Base-by-base conservation (phyloP, 106 monocot genomes). In the Cymbidium sinense region DNA sequence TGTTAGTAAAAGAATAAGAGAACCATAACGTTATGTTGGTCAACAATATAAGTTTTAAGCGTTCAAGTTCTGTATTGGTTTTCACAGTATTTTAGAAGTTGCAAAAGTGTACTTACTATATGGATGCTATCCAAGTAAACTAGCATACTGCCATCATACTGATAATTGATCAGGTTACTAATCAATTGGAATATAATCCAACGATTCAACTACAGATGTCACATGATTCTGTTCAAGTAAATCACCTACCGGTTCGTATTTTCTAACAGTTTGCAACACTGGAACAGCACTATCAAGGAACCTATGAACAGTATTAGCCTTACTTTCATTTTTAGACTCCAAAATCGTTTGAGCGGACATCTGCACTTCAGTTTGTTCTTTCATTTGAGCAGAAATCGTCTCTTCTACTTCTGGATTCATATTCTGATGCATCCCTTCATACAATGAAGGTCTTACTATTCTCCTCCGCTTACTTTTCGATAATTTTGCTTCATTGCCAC, bases 161-260 rank as follows among this genome's bases (percentile, higher is more conserved):
- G 2, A 47, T 47, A 47, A 13, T 47, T 47, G 47, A 15, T 47
- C 15, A 13, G 47, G 11, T 47, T 47, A 15, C 47, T 71, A 71
- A 71, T 23, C 71, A 39, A 71, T 27, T 39, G 71, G 71, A 10
- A 71, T 71, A 71, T 37, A 71, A 71, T 71, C 71, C 37, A 17
- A 33, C 7, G 71, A 71, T n/a, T 7, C 7, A 18, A 12, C 21
- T 36, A 21, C 71, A 71, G 67, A 67, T 67, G n/a, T 39, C 20
- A 4, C n/a, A 6, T 35, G 5, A 36, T 71, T 71, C 18, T 35
- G 36, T 21, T 71, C 71, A 71, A n/a, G 34, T 7, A 37, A 39
- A n/a, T 71, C 71, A 7, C 71, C 71, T 37, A 18, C 37, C 34
- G 13, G 21, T 39, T 71, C 36, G n/a, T 35, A 23, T 71, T 71